Percentiles rank a stretch among this genome's conserved stretches.
Conservation (phyloP, 331 rosid genomes). For the Cydonia oblonga region DNA sequence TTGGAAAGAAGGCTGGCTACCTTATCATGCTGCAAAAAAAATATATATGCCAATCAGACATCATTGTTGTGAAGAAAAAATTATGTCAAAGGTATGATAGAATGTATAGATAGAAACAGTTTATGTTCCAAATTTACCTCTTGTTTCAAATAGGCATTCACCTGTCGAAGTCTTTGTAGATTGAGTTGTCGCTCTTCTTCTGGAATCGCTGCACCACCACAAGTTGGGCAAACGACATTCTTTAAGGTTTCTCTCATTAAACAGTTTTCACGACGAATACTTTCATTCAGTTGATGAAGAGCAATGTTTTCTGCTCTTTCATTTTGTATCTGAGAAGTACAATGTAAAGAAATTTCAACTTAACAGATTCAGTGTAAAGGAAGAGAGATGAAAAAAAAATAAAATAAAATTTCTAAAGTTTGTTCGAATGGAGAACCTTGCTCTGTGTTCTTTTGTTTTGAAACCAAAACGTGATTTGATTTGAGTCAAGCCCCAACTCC, state of each 20-base stretch:
- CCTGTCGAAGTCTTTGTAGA: constrained; percentile 22
- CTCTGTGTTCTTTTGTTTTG: constrained; percentile 61
- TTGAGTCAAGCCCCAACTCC: constrained; percentile 42
- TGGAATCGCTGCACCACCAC: constrained; percentile 47
- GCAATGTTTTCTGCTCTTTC: constrained; percentile 32
- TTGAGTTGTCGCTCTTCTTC: constrained; percentile 16
- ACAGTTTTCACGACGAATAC: constrained; percentile 31
- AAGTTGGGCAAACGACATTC: constrained; percentile 31
- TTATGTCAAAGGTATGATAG: neutral
- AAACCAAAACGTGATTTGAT: constrained; percentile 66
- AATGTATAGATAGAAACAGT: neutral
- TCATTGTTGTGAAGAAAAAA: neutral
- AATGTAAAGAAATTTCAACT: neutral
- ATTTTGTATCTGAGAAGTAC: constrained; percentile 29
- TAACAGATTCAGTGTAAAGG: neutral
- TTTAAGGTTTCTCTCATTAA: constrained; percentile 35
- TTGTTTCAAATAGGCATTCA: constrained; percentile 34
- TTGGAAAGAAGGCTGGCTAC: constrained; percentile 20
- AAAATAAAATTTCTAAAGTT: neutral
- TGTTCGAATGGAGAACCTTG: constrained; percentile 29
- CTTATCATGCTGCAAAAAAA: constrained; percentile 35
- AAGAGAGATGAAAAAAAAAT: neutral
- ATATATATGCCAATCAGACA: neutral
- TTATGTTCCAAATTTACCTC: constrained; percentile 28
- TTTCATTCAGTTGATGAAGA: constrained; percentile 49